phyloP scores from a whole-genome alignment of 2,329 filamentous ascomycete species.

The Didymosphaeria variabile region DNA sequence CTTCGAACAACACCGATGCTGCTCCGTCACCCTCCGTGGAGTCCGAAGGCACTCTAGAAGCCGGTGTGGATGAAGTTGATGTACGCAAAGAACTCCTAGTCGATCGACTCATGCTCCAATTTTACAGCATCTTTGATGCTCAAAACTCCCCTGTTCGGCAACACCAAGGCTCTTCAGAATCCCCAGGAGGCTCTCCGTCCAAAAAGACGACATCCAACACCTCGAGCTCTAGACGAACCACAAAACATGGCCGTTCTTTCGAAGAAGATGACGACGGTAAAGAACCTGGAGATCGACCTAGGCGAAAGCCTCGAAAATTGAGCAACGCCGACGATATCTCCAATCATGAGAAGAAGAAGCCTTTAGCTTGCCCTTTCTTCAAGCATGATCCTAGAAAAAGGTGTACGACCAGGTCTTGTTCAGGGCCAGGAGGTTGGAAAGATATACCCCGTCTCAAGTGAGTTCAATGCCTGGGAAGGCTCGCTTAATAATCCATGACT shows the following conservation, averaged over 20 bases:
- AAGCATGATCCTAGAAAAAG: constrained; percentile 5
- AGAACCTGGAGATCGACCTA: background rate
- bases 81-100: background rate
- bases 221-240: background rate
- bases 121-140: constrained; percentile 8
- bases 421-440: constrained; percentile 7
- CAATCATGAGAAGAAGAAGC: background rate
- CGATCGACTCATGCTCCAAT: constrained; percentile 8
- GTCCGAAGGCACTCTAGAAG: background rate
- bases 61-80: background rate
- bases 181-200: background rate
- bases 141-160: background rate
- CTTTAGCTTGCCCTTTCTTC: constrained; percentile 12
- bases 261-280: background rate
- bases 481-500: background rate
- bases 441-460: constrained; percentile 4
- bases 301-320: background rate
- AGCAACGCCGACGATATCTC: no score
- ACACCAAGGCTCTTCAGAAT: background rate
- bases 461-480: background rate
- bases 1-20: background rate
- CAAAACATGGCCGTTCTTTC: background rate
- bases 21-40: background rate
- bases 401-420: background rate
- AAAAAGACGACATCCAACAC: background rate